Evolutionary conservation across 148 eudicot species (phyloP), one percentile per base, ranked within the genome.

Genomic region (Rhododendron molle): DNA sequence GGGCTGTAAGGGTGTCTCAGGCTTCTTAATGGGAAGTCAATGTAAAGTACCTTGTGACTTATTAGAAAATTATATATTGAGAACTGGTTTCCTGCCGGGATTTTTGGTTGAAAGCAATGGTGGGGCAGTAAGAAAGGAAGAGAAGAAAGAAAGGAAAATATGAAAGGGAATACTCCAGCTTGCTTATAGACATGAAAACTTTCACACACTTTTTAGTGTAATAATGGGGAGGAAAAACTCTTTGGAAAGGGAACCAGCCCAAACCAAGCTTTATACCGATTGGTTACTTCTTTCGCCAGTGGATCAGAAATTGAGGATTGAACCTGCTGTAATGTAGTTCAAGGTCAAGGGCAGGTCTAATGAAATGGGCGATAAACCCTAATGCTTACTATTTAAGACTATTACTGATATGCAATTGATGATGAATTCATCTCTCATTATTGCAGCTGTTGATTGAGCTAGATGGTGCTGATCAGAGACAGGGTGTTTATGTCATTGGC

Each of bases 401-500:
- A 80, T 26, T 28, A 56, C 47, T 1, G 47, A 83, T 58, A 15
- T 11, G 44, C 23, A 69, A n/a, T 38, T 78, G 21, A 83, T 10
- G 77, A 50, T 86, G 74, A 56, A 81, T 71, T 28, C 65, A 47
- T 84, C 47, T 76, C 56, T 62, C 73, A 72, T 38, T 83, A 56
- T 76, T 91, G 91, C 92, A 96, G 99, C 91, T 96, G 80, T 87
- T 96, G 89, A 88, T 93, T 83, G 99, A 96, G 88, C 90, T 96
- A 60, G 93, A 92, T 83, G 97, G 98, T 71, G 94, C 94, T 40
- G 99, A 94, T 32, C 89, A 92, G 78, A 88, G 98, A 71, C 85
- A 88, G 14, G 98, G 98, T 49, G 99, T 96, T 87, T 96, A 81
- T 86, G 94, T 96, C 76, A 94, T 96, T 88, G 98, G 99, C 85